phyloP scores from a whole-genome alignment of 768 basidiomycete genomes.

The Grammothele lineata region DNA sequence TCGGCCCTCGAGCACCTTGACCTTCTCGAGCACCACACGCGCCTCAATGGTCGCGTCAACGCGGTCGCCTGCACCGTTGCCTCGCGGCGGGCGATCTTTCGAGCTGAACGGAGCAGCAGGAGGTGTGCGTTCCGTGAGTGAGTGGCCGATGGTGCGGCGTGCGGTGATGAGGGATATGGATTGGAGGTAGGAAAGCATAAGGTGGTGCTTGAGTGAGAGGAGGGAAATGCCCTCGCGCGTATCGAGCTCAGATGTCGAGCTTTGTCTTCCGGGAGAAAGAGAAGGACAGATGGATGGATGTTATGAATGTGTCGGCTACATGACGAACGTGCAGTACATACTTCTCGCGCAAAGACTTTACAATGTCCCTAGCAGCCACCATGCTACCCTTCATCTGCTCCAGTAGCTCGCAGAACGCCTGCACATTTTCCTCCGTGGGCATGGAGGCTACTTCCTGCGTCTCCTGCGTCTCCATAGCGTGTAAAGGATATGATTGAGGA shows the following conservation, averaged over 20 bases:
- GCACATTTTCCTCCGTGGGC: slow-evolving; percentile 9
- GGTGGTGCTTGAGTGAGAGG: slow-evolving; percentile 80
- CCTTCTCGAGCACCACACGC: slow-evolving; percentile 84
- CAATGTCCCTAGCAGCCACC: slow-evolving; percentile 50
- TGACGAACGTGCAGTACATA: slow-evolving; percentile 27
- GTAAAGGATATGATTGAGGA: too few species aligned
- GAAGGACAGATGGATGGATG: background rate
- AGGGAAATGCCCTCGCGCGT: slow-evolving; percentile 84
- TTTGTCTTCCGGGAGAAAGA: slow-evolving; percentile 18
- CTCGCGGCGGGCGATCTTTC: slow-evolving; percentile 48
- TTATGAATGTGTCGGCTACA: too few species aligned
- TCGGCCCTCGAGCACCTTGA: slow-evolving; percentile 75
- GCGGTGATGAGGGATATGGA: slow-evolving; percentile 71
- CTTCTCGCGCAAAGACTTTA: slow-evolving; percentile 55
- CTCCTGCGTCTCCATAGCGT: background rate
- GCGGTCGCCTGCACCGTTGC: slow-evolving; percentile 62
- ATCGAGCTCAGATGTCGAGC: slow-evolving; percentile 37
- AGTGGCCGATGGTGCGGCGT: slow-evolving; percentile 66
- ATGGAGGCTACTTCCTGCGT: background rate
- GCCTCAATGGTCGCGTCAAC: slow-evolving; percentile 78
- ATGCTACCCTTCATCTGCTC: slow-evolving; percentile 64
- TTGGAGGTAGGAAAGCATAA: slow-evolving; percentile 82
- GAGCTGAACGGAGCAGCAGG: slow-evolving; percentile 50
- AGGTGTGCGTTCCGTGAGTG: slow-evolving; percentile 47
- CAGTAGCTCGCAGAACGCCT: slow-evolving; percentile 23